These are phyloP conservation scores for Acacia melanoxylon DNA, from an alignment of 306 rosid species.

Conservation along the genomic window DNA sequence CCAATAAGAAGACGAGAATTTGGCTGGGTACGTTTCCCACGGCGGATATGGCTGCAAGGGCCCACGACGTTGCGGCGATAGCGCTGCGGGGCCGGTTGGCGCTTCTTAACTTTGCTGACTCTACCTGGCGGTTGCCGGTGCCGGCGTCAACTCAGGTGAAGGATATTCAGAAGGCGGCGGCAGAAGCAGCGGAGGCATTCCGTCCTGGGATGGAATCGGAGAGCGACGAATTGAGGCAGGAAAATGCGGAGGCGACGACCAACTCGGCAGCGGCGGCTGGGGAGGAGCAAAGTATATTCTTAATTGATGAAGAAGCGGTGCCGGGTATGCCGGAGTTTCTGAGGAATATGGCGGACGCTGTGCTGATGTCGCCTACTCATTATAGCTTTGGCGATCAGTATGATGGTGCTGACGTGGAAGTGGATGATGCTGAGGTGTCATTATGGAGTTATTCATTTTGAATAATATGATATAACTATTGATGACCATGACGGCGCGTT, in stretches of 20 bases:
- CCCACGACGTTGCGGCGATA: conserved; percentile 80
- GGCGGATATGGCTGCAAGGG: conserved; percentile 83
- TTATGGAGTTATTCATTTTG: conserved; percentile 68
- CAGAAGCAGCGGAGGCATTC: conserved; percentile 66
- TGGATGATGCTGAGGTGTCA: conserved; percentile 51
- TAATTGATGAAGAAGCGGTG: conserved; percentile 48
- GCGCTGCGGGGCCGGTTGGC: conserved; percentile 62
- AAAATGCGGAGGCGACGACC: not conserved
- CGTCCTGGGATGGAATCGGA: conserved; percentile 38
- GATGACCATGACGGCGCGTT: not conserved
- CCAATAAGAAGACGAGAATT: conserved; percentile 64
- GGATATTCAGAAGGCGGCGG: conserved; percentile 70
- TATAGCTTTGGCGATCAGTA: conserved; percentile 22
- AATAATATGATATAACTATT: not conserved
- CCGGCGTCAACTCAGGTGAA: conserved; percentile 53
- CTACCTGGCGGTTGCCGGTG: conserved; percentile 50
- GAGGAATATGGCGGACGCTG: conserved; percentile 51
- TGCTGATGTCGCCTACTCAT: conserved; percentile 60
- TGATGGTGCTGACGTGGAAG: conserved; percentile 47
- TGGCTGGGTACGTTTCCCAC: conserved; percentile 68
- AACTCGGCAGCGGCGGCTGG: not conserved
- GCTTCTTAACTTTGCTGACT: conserved; percentile 75
- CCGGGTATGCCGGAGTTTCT: conserved; percentile 60
- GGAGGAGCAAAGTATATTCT: conserved; percentile 25
- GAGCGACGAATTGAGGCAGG: not conserved